Evolutionary conservation across 1,139 yeast genomes (phyloP).

Genomic region (Hansenula lynferdii): DNA sequence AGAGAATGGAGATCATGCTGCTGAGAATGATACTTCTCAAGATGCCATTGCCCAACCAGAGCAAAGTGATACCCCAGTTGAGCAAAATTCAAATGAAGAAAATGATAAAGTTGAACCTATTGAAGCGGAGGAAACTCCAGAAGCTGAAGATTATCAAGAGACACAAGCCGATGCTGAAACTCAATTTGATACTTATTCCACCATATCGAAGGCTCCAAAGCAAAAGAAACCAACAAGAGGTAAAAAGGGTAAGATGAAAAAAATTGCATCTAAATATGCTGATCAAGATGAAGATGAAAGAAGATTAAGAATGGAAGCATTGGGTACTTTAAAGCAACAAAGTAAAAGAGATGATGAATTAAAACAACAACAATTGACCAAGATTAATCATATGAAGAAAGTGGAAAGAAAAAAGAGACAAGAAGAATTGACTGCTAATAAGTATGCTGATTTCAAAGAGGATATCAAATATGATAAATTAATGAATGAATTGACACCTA

Average conservation of each 20-base stretch:
- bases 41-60: constrained; percentile 8
- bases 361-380: constrained; percentile 31
- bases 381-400: constrained; percentile 25
- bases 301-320: constrained; percentile 62
- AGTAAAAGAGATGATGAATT: constrained; percentile 30
- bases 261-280: constrained; percentile 76
- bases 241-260: constrained; percentile 77
- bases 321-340: constrained; percentile 68
- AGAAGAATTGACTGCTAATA: constrained; percentile 46
- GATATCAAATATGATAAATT: constrained; percentile 27
- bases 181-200: constrained; percentile 8
- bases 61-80: too few relatives aligned
- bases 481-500: constrained; percentile 34
- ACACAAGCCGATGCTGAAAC: constrained; percentile 6
- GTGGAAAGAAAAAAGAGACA: constrained; percentile 39
- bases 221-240: constrained; percentile 57
- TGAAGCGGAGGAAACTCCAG: too few relatives aligned
- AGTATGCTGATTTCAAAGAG: constrained; percentile 34
- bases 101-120: background rate
- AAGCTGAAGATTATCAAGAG: too few relatives aligned
- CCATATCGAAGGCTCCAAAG: constrained; percentile 12
- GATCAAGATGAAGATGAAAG: constrained; percentile 93
- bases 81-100: too few relatives aligned
- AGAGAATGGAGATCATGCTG: too few relatives aligned
- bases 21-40: constrained; percentile 5